Evolutionary conservation across 2,329 filamentous ascomycete species (phyloP).

Genomic region (Nemania bipapillata): DNA sequence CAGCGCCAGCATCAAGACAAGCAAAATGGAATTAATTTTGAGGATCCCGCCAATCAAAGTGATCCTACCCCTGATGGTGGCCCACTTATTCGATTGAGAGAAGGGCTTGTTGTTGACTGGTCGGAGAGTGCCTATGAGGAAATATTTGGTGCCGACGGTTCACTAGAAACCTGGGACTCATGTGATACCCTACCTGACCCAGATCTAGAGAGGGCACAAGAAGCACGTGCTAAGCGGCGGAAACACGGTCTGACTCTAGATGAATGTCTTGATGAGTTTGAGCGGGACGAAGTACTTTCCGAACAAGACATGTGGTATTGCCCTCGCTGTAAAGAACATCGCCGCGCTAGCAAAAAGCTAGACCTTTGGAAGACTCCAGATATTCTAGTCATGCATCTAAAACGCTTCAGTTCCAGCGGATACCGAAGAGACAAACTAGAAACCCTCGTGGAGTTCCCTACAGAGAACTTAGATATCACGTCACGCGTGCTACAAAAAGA

Average conservation of each 20-base stretch:
- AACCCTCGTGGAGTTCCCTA: slow-evolving; percentile 88
- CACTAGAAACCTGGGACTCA: slow-evolving; percentile 66
- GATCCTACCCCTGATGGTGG: slow-evolving; percentile 60
- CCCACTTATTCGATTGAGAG: slow-evolving; percentile 79
- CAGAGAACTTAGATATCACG: slow-evolving; percentile 85
- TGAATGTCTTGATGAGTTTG: slow-evolving; percentile 93
- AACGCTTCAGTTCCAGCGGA: slow-evolving; percentile 89
- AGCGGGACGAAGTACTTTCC: slow-evolving; percentile 90
- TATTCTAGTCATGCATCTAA: slow-evolving; percentile 92
- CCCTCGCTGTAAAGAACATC: slow-evolving; percentile 91
- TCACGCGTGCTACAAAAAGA: slow-evolving; percentile 82
- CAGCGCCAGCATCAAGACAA: slow-evolving; percentile 47
- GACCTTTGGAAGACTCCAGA: slow-evolving; percentile 97
- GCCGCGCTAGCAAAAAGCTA: slow-evolving; percentile 93
- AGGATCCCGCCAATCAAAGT: slow-evolving; percentile 49
- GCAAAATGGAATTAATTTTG: slow-evolving; percentile 36
- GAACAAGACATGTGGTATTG: slow-evolving; percentile 99
- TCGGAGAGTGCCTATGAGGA: slow-evolving; percentile 73
- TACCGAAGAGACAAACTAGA: slow-evolving; percentile 91
- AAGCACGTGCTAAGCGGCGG: slow-evolving; percentile 71
- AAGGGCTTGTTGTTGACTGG: slow-evolving; percentile 92
- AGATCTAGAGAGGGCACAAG: slow-evolving; percentile 71
- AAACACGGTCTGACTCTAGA: slow-evolving; percentile 84
- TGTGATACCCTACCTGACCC: slow-evolving; percentile 68
- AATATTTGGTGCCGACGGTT: slow-evolving; percentile 72